Evolutionary conservation across 352 stramenopile species (phyloP), one percentile per base, ranked within the genome.

Genomic region (Globisporangium heterothallicum): DNA sequence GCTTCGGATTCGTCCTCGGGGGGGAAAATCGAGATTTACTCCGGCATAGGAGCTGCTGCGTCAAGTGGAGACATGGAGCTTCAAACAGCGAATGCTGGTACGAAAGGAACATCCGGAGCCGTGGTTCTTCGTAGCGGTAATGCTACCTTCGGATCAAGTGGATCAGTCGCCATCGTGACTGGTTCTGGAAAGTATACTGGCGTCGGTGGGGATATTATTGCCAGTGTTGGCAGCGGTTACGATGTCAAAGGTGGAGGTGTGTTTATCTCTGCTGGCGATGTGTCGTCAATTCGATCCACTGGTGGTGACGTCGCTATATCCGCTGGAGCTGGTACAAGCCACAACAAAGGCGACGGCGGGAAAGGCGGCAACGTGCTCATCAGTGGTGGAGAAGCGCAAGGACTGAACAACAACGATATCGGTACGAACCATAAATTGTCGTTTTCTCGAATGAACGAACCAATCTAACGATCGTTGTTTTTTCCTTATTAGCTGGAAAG

Each of bases 241-340:
- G 80, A 83, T 40, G 81, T 74, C 5, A 80, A 84, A 54, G 94
- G 94, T 42, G 92, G 94, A 18, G 72, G 79, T 49, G 68, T 97
- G 35, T 53, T 53, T 6, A 34, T 98, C 7, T 64, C 53, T 42
- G 81, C 74, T 53, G 81, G 81, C 19, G 70, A 89, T 44, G 81
- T 81, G 36, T 61, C 24, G 18, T 68, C 68, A 19, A 38, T 65
- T 19, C 65, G 63, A 47, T 71, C 63, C 25, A 70, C 56, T 35
- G 82, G 82, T 41, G 82, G 82, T 24, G 49, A 70, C 46, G 64
- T 88, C 26, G 59, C 58, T 46, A 56, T 92, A 35, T 60, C 56
- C 7, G 80, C 66, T 61, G 80, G 80, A 42, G 53, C 62, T 45
- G 78, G 78, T 32, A 75, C 49, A 14, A 82, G 56, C 48, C 65